Evolutionary conservation across 495 filamentous ascomycete genomes (phyloP), one percentile per base, ranked within the genome.

Genomic region (Eremomyces bilateralis): DNA sequence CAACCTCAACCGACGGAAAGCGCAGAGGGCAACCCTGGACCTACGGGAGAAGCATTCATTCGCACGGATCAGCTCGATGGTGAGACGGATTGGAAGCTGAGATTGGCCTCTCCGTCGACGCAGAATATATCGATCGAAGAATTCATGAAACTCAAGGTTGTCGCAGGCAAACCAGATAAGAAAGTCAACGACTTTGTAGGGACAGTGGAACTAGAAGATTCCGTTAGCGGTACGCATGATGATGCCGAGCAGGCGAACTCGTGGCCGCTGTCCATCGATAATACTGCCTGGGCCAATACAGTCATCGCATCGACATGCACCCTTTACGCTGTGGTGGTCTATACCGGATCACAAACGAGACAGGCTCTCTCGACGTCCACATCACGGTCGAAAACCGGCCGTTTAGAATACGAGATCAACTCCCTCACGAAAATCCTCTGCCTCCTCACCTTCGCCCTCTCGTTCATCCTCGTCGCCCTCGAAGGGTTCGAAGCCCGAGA

Each of bases 221-320:
- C 33, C 33, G 15, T 12, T 15, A 1, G 17, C 2, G 18, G 21
- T 10, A 27, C 15, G 6, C 10, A 11, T 15, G 21, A 2, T 10
- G 22, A 31, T 5, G 19, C 28, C 38, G 39, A 34, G 30, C 38
- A 0, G 17, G 19, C 36, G 10, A 47, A 69, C 37, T 74, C 74
- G 6, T 64, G 75, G 1, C 71, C 85, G 1, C 61, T 99, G 27
- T 79, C 69, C 2, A 93, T 95, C 40, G 90, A 99, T 56, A 94
- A 95, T 48, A 99, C 90, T 8, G 85, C 90, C 2, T 99, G 90
- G 90, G 82, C 84, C 12, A 99, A 95, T 46, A 99, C 90, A 2
- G 77, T 99, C 20, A 73, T 99, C 35, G 90, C 90, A 1, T 91
- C 81, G 2, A 88, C 84, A 50, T 82, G 75, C 1, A 76, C 71